These are phyloP conservation scores for Draba incana DNA, from an alignment of 345 rosid genomes.

Conservation along the genomic window DNA sequence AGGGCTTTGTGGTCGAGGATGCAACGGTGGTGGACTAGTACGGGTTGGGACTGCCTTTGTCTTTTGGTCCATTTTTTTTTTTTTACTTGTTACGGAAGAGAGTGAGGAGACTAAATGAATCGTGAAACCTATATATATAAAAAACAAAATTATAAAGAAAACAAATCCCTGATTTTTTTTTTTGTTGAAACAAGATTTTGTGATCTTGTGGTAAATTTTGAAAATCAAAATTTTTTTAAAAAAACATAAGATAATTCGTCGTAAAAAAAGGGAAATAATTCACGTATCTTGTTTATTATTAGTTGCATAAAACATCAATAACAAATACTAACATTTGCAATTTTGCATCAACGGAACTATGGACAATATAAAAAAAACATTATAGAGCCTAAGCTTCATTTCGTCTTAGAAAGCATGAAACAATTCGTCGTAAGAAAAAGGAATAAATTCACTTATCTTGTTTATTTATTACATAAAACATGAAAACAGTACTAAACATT, in stretches of 20 bases:
- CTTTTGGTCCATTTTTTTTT: slow-evolving; percentile 17
- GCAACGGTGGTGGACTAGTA: neutral
- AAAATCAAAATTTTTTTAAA: neutral
- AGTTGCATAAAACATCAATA: no score
- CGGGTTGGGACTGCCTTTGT: neutral
- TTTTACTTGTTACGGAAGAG: neutral
- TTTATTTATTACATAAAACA: slow-evolving; percentile 22
- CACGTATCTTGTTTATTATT: no score
- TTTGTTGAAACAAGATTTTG: neutral
- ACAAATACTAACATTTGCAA: no score
- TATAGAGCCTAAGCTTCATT: no score
- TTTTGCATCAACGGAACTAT: no score
- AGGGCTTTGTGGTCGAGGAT: neutral
- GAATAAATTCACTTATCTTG: neutral
- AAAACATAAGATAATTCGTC: no score
- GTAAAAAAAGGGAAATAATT: neutral
- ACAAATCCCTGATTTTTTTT: neutral
- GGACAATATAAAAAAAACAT: no score
- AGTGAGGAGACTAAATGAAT: neutral
- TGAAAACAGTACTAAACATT: slow-evolving; percentile 31
- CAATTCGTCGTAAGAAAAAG: no score
- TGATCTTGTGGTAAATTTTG: neutral
- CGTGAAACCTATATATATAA: neutral
- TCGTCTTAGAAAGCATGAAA: neutral
- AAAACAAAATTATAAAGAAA: neutral